Percentiles rank a stretch among this genome's conserved stretches.
Evolutionary conservation across 768 basidiomycete genomes (phyloP).

Genomic region (Lenzites betulinus): DNA sequence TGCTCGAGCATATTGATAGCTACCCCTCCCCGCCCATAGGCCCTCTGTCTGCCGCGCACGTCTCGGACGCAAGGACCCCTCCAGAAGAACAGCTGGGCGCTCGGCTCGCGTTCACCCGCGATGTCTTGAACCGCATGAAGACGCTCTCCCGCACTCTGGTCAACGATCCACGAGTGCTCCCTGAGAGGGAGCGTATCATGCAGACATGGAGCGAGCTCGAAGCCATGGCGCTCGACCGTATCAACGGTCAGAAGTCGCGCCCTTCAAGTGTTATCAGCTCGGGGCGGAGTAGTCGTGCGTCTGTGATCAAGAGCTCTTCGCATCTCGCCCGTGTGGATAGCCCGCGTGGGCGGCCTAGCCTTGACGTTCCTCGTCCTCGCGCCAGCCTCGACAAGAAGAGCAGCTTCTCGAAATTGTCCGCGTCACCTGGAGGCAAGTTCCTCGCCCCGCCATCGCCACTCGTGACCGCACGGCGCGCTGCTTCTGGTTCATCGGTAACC

Average conservation of each 20-base stretch:
- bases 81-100: conserved; percentile 70
- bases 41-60: conserved; percentile 52
- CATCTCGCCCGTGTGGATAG: conserved; percentile 7
- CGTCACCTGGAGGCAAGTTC: conserved; percentile 43
- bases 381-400: conserved; percentile 32
- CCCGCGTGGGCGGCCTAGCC: conserved; percentile 7
- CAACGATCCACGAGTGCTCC: conserved; percentile 59
- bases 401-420: conserved; percentile 44
- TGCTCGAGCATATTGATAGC: conserved; percentile 85
- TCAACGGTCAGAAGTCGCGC: conserved; percentile 62
- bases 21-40: conserved; percentile 64
- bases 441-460: conserved; percentile 47
- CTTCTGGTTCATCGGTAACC: conserved; percentile 51
- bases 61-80: conserved; percentile 41
- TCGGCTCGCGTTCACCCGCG: conserved; percentile 65
- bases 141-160: conserved; percentile 43
- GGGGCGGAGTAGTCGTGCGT: conserved; percentile 57
- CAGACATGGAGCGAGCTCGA: conserved; percentile 83
- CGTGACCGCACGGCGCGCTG: conserved; percentile 43
- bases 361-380: conserved; percentile 14
- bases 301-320: conserved; percentile 29
- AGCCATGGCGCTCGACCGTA: conserved; percentile 75
- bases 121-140: conserved; percentile 49
- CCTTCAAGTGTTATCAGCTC: conserved; percentile 69
- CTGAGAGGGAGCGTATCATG: conserved; percentile 64